Evolutionary conservation across 331 rosid species (phyloP), one percentile per base, ranked within the genome.

Genomic region (Spiraea crenata): DNA sequence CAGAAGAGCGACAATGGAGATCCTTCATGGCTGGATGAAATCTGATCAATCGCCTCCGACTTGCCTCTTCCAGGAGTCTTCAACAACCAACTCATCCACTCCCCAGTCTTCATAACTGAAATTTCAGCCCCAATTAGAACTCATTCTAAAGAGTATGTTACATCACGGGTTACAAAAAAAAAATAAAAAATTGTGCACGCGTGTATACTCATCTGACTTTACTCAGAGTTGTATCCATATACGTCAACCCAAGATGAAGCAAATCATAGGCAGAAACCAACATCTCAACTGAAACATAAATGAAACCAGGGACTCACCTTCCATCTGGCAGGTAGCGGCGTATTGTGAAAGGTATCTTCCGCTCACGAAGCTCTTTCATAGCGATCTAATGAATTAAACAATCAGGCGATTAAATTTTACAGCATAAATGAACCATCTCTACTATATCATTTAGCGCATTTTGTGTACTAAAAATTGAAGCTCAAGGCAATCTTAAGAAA

Each of bases 21-120:
- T 64, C 13, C 58, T 56, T 63, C 66, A 6, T 15, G 41, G 37
- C 3, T 20, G 42, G 46, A 73, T 8, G 5, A 42, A 37, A 41
- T 47, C 47, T 19, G 77, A 81, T 89, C 81, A 93, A 62, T 86
- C 85, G 17, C 99, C 99, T 64, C 97, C 99, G 20, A 93, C 97
- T 80, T 93, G 99, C 86, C 89, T 93, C 89, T 93, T 93, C 99
- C 97, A 93, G 0, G 99, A 91, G 85, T 93, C 99, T 82, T 93
- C 97, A 72, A 91, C 97, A 51, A 93, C 89, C 80, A 91, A 79
- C 73, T 91, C 97, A 85, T 91, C 97, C 48, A 95, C 99, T 68
- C 99, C 96, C 99, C 97, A 91, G 46, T 95, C 99, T 78, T 95
- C 99, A 44, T 89, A 95, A 61, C 97, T 95, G 87, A 75, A 25